Evolutionary conservation across 192 early-diverging fungal genomes (phyloP).

Genomic region (Backusella circina): DNA sequence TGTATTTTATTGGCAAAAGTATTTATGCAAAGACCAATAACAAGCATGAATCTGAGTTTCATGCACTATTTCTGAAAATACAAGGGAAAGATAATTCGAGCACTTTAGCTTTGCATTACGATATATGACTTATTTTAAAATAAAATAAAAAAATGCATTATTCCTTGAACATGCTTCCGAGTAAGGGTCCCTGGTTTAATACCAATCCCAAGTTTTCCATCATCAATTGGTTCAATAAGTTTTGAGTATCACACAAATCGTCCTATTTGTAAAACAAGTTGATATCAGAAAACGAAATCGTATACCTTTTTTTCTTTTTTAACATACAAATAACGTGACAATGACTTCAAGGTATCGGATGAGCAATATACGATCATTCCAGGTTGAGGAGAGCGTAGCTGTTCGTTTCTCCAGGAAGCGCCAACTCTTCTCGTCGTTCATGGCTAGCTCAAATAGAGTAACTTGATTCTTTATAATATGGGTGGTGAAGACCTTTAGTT

Average conservation of each 20-base stretch:
- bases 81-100: no score
- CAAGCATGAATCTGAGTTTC: no score
- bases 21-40: no score
- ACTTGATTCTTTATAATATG: neutral
- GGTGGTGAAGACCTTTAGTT: neutral
- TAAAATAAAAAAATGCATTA: neutral
- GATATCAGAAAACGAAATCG: neutral
- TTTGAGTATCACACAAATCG: neutral
- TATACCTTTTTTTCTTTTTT: neutral
- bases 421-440: conserved; percentile 4
- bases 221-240: neutral
- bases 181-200: neutral
- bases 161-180: neutral
- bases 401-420: neutral
- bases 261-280: neutral
- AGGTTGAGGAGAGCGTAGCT: neutral
- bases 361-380: neutral
- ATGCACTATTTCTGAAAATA: no score
- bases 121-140: neutral
- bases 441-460: neutral
- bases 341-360: conserved; percentile 7
- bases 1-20: no score
- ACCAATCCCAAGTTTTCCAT: neutral
- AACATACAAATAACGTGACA: conserved; percentile 7
- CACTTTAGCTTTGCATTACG: no score